Base-by-base conservation (phyloP, 495 filamentous ascomycete genomes). In the Trichocladium antarcticum region DNA sequence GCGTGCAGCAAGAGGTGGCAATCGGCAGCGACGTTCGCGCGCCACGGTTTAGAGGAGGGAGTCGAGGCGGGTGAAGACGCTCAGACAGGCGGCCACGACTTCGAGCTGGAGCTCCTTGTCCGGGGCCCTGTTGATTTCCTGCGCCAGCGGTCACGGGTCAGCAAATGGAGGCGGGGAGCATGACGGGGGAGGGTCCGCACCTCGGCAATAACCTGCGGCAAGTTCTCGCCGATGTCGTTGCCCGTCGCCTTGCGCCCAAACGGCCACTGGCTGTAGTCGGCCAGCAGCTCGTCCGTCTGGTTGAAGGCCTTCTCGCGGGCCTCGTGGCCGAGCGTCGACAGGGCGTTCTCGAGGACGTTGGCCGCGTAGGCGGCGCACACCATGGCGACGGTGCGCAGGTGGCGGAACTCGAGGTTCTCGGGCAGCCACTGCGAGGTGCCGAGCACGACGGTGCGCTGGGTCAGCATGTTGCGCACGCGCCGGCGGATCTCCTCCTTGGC, bases 321-420 rank as follows among this genome's bases (percentile, higher is more conserved):
- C 67, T 97, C 93, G 64, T 97, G 92, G 54, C 89, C 89, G 55
- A 97, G 80, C 6, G 83, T 93, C 35, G 83, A 83, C 53, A 98
- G 68, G n/a, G 90, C 92, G 65, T 98, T 97, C 69, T 98, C 92
- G 47, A 98, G 74, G 15, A 98, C 92, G 65, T 98, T 98, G 47
- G 92, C 92, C 36, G 92, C 92, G 68, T 98, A 97, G 19, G 92
- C 90, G 32, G 92, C 92, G 68, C 92, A 97, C 31, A 98, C 87
- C 89, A 98, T 95, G 22, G 84, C 74, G 50, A 98, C 79, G 16
- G 92, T 96, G 45, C 92, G 80, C 47, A 89, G 70, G 66, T 93
- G 93, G 50, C 89, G 77, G 72, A 89, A 97, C 61, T 96, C 89
- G 60, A 89, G 79, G 54, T 88, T 87, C 64, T 95, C 90, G 34